phyloP scores from a whole-genome alignment of 768 basidiomycete species.

The Suillus placidus region DNA sequence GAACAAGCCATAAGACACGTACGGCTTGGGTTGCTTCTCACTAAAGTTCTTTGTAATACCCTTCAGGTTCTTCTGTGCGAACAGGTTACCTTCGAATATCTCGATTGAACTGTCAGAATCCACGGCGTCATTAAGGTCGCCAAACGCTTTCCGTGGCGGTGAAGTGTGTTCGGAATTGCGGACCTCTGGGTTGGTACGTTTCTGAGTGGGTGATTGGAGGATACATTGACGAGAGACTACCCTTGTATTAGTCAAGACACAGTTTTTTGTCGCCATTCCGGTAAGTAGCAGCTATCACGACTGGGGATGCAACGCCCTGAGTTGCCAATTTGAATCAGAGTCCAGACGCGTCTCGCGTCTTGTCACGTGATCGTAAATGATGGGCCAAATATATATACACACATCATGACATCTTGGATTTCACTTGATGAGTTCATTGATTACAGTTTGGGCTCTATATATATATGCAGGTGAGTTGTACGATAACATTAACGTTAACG shows the following conservation, averaged over 20 bases:
- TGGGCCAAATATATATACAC: neutral
- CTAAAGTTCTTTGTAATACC: slow-evolving; percentile 24
- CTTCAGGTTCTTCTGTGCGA: slow-evolving; percentile 14
- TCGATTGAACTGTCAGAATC: slow-evolving; percentile 35
- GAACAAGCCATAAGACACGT: slow-evolving; percentile 4
- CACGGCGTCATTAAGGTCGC: slow-evolving; percentile 17
- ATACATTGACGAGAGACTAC: neutral
- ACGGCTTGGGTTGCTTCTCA: slow-evolving; percentile 12
- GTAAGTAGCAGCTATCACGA: neutral
- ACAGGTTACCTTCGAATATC: slow-evolving; percentile 28
- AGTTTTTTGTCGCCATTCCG: neutral
- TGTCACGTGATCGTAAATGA: neutral
- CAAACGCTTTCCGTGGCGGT: neutral
- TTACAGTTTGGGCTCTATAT: neutral
- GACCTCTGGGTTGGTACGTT: neutral
- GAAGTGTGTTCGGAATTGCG: neutral
- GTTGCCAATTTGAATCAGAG: neutral
- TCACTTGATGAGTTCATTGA: neutral
- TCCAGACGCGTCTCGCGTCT: neutral
- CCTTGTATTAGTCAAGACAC: neutral
- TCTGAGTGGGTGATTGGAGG: neutral
- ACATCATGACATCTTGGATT: neutral
- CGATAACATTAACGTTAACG: neutral
- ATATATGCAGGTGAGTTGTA: neutral
- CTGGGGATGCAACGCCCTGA: neutral